Evolutionary conservation across 129 eudicot genomes (phyloP), one percentile per base, ranked within the genome.

Genomic region (Artemisia tridentata): DNA sequence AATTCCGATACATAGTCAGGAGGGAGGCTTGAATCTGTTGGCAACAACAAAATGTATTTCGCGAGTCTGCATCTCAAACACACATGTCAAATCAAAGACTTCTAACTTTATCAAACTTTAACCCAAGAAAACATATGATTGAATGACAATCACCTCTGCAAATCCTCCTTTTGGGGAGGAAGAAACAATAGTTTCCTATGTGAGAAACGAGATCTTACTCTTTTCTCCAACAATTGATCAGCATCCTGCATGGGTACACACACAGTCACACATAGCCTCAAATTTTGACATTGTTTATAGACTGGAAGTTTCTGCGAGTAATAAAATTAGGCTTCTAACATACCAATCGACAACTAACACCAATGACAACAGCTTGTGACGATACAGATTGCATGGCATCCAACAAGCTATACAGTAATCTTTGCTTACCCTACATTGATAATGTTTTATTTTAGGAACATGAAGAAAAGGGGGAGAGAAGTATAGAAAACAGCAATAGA

Each of bases 371-470:
- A 47, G 97, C 96, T 84, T 93, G 99, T 77, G 99, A 93, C 19
- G 97, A 76, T 78, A 93, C 84, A 63, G 99, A 93, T 71, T 93
- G 96, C 98, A 93, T 88, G 79, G 98, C 96, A 83, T 92, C 98
- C 41, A 92, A 83, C 83, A 92, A 72, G 72, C 81, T 88, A 71
- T 93, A 93, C 17, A 93, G 91, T 80, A 93, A 75, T 50, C 91
- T 84, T 73, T 93, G 99, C 74, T 90, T 93, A 45, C 97, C 99
- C 99, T 90, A 71, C 78, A 74, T 38, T 3, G 15, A 63, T 13
- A 43, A 43, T 1, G 7, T n/a, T 7, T 20, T 31, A 60, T 25
- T 17, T 67, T 52, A 31, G 8, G 31, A 69, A 53, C 29, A 21
- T 13, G 49, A 53, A 43, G 10, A n/a, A 48, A 3, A 12, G 11